These are phyloP conservation scores for Pelargonium fulgidum DNA, from an alignment of 441 rosid species.

Conservation along the genomic window DNA sequence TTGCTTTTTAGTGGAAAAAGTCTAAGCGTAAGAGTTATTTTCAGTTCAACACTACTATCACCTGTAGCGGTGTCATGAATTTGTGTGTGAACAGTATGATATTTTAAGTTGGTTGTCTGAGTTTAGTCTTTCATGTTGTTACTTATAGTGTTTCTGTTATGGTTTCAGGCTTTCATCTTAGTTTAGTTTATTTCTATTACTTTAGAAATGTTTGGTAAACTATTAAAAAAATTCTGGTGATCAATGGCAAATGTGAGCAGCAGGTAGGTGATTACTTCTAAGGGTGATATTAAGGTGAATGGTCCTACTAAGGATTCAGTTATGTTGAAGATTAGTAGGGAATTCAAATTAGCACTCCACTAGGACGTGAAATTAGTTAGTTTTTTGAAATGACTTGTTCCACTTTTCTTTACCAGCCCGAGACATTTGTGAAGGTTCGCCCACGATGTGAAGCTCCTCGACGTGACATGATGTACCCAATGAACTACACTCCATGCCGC, in stretches of 20 bases:
- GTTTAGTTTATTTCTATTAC: not conserved
- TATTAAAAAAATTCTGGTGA: not conserved
- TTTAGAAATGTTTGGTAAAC: not conserved
- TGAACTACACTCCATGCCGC: slow-evolving; percentile 76
- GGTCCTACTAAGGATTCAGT: not conserved
- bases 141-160: too few species aligned
- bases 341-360: not conserved
- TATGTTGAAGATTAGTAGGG: not conserved
- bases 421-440: slow-evolving; percentile 72
- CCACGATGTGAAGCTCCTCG: slow-evolving; percentile 94
- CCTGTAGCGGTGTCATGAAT: too few species aligned
- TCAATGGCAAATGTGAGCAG: not conserved
- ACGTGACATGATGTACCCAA: slow-evolving; percentile 71
- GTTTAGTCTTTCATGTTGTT: too few species aligned
- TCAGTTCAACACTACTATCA: too few species aligned
- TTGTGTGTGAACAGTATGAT: too few species aligned
- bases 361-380: not conserved
- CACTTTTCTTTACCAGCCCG: slow-evolving; percentile 50
- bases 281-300: not conserved
- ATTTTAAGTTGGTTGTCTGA: too few species aligned
- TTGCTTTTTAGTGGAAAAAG: too few species aligned
- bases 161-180: too few species aligned
- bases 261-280: not conserved
- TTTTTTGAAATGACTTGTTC: not conserved
- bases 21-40: too few species aligned